Evolutionary conservation across 2,329 filamentous ascomycete species (phyloP).

Genomic region (Cladorrhinum sp.): DNA sequence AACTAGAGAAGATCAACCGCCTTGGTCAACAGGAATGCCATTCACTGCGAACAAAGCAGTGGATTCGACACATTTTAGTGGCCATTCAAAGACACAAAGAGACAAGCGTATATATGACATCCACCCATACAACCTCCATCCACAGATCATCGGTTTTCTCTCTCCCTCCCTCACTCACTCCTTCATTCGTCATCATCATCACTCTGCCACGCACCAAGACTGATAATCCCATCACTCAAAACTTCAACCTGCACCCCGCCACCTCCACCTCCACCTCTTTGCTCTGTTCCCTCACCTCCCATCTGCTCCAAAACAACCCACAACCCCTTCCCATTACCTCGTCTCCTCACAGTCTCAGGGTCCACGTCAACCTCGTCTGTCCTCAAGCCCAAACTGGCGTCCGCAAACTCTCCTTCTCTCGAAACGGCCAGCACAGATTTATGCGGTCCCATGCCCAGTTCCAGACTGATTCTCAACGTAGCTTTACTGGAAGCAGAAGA

Average conservation of each 20-base stretch:
- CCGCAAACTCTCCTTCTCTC: constrained; percentile 70
- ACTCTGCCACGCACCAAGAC: constrained; percentile 39
- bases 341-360: constrained; percentile 51
- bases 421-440: constrained; percentile 63
- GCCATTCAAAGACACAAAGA: too few relatives aligned
- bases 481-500: constrained; percentile 1
- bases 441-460: constrained; percentile 69
- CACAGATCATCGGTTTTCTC: too few relatives aligned
- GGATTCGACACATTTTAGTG: too few relatives aligned
- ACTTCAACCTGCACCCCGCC: constrained; percentile 46
- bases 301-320: constrained; percentile 83
- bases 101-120: too few relatives aligned
- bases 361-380: constrained; percentile 73
- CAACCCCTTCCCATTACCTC: constrained; percentile 50
- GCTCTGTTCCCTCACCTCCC: constrained; percentile 37
- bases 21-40: too few relatives aligned
- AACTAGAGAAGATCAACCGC: too few relatives aligned
- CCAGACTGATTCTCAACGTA: constrained; percentile 66
- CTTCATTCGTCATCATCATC: constrained; percentile 11
- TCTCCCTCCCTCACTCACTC: too few relatives aligned
- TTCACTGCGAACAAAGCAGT: too few relatives aligned
- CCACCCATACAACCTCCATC: too few relatives aligned
- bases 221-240: constrained; percentile 34
- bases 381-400: constrained; percentile 63
- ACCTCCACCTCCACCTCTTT: constrained; percentile 55